Percentiles rank a stretch among this genome's conserved stretches.
phyloP scores from a whole-genome alignment of 1,139 yeast species.

The Kluyveromyces sp. region DNA sequence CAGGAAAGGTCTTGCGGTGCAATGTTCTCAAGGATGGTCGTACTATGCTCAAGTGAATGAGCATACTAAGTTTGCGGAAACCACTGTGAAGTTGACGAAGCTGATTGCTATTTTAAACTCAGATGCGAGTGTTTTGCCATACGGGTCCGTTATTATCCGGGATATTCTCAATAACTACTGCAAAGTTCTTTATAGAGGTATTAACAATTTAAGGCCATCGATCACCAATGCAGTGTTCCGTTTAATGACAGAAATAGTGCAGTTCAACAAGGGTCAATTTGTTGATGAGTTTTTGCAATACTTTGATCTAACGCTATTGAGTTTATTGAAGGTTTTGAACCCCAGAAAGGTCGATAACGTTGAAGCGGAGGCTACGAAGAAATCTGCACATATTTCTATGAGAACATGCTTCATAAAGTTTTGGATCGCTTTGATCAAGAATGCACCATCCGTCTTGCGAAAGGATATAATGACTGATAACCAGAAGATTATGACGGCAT shows the following conservation, averaged over 20 bases:
- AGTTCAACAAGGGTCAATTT: slow-evolving; percentile 42
- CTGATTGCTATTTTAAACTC: slow-evolving; percentile 18
- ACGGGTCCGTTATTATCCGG: slow-evolving; percentile 39
- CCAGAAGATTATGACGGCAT: slow-evolving; percentile 48
- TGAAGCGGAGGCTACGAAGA: slow-evolving; percentile 28
- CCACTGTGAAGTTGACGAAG: slow-evolving; percentile 31
- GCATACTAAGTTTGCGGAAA: slow-evolving; percentile 41
- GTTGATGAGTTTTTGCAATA: slow-evolving; percentile 52
- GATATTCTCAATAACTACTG: slow-evolving; percentile 48
- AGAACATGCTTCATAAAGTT: slow-evolving; percentile 55
- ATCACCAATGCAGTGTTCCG: slow-evolving; percentile 55
- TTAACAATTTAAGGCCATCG: slow-evolving; percentile 50
- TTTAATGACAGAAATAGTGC: slow-evolving; percentile 46
- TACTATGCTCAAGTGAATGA: slow-evolving; percentile 58
- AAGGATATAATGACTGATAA: slow-evolving; percentile 55
- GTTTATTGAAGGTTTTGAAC: slow-evolving; percentile 53
- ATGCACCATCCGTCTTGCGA: slow-evolving; percentile 46
- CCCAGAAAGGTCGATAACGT: slow-evolving; percentile 44
- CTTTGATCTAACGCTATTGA: slow-evolving; percentile 60
- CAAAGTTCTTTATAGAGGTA: slow-evolving; percentile 61
- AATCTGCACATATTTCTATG: slow-evolving; percentile 36
- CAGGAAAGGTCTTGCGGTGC: slow-evolving; percentile 31
- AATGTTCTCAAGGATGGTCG: slow-evolving; percentile 50
- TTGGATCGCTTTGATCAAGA: slow-evolving; percentile 46
- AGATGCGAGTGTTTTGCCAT: slow-evolving; percentile 18